phyloP scores from a whole-genome alignment of 2,329 filamentous ascomycete species.

The Exophiala aquamarina region DNA sequence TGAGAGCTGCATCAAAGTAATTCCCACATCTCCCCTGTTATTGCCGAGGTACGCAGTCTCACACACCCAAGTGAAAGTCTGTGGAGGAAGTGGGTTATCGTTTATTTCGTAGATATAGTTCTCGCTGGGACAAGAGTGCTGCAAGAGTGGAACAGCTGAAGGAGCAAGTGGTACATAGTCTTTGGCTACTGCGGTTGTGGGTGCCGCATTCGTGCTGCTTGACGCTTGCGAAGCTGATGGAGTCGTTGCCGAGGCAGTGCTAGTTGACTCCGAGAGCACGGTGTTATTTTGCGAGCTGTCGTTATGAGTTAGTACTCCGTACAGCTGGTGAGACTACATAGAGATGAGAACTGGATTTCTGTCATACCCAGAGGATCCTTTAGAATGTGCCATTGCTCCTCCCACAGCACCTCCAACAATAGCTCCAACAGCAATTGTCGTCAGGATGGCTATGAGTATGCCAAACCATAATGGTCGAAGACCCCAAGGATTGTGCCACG shows the following conservation, averaged over 20 bases:
- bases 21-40: slow-evolving; percentile 3
- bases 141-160: slow-evolving; percentile 2
- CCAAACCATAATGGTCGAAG: slow-evolving; percentile 5
- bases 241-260: background rate
- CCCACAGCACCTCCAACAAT: slow-evolving; percentile 2
- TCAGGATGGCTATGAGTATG: slow-evolving; percentile 1
- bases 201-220: background rate
- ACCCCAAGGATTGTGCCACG: background rate
- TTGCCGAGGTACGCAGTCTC: slow-evolving; percentile 6
- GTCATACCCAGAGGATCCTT: slow-evolving; percentile 3
- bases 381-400: slow-evolving; percentile 1
- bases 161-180: slow-evolving; percentile 6
- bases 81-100: slow-evolving; percentile 3
- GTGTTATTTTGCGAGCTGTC: slow-evolving; percentile 1
- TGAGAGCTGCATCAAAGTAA: slow-evolving; percentile 7
- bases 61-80: slow-evolving; percentile 3
- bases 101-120: slow-evolving; percentile 4
- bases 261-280: background rate
- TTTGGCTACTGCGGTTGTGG: background rate
- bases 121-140: slow-evolving; percentile 3
- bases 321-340: background rate
- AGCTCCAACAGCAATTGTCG: slow-evolving; percentile 1
- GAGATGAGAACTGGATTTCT: background rate
- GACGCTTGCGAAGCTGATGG: background rate
- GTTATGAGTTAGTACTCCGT: background rate